These are phyloP conservation scores for Monoraphidium neglectum DNA, from an alignment of 139 green algal species.

Conservation along the genomic window DNA sequence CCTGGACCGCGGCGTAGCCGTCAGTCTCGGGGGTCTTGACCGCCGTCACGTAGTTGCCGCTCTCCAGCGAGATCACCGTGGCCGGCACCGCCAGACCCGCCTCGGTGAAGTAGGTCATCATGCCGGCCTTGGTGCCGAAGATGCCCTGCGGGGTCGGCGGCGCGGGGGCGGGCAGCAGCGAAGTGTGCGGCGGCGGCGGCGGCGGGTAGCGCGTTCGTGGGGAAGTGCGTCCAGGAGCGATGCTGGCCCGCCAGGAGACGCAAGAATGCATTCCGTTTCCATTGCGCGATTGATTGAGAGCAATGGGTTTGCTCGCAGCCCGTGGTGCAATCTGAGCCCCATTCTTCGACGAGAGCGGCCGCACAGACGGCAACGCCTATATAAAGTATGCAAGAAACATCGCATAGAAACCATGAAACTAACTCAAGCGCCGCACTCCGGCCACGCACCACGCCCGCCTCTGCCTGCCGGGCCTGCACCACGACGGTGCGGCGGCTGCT, in stretches of 20 bases:
- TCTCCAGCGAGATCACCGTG: constrained; percentile 91
- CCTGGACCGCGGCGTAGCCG: constrained; percentile 92
- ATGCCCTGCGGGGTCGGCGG: too few species aligned
- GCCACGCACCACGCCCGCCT: constrained; percentile 3
- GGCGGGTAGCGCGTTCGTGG: too few species aligned
- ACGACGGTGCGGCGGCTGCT: too few species aligned
- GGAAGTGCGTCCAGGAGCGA: too few species aligned
- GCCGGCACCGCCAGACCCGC: constrained; percentile 83
- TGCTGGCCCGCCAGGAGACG: not conserved
- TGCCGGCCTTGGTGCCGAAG: constrained; percentile 96
- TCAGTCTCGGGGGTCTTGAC: constrained; percentile 93
- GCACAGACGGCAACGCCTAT: not conserved
- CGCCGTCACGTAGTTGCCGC: constrained; percentile 91
- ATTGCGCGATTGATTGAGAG: not conserved
- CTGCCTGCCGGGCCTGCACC: constrained; percentile 27
- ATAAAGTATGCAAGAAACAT: not conserved
- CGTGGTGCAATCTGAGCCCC: not conserved
- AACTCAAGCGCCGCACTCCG: not conserved
- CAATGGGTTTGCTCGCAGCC: not conserved
- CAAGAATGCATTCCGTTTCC: not conserved
- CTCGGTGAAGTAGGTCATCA: constrained; percentile 93
- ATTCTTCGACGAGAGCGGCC: not conserved
- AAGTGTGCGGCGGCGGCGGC: too few species aligned
- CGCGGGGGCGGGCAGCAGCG: constrained; percentile 50
- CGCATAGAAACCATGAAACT: not conserved